Evolutionary conservation across 2,329 filamentous ascomycete species (phyloP), one percentile per base, ranked within the genome.

Genomic region (Fusarium concolor): DNA sequence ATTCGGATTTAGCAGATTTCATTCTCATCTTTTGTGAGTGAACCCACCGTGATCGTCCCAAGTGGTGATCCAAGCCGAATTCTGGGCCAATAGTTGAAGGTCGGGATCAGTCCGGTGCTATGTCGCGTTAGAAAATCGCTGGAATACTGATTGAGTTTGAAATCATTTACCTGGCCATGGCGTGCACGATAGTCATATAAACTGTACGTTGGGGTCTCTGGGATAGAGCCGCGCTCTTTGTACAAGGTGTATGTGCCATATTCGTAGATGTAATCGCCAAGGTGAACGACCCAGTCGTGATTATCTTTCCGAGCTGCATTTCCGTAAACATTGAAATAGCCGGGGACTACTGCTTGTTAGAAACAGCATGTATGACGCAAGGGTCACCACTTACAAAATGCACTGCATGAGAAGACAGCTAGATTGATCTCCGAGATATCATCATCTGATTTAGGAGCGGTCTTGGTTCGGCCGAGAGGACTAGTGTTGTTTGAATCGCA

Each of bases 241-340:
- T 14, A 22, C 0, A 56, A 20, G 11, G 18, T 41, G 15, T 51
- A 51, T 2, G 53, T 56, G 12, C 53, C 53, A 5, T 56, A 56
- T 15, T 52, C 53, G 4, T 56, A 56, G 22, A 56, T 56, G 1
- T 56, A 56, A 15, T 56, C 53, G 3, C 53, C 53, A n/a, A 56
- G 53, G 51, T 56, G 53, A 0, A 56, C 20, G 14, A 52, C 43
- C 24, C 35, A 56, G 28, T 56, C 53, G 17, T 56, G 53, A 2
- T 52, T 52, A 0, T 52, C n/a, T 4, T 56, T 56, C 4, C 45
- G n/a, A 6, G 53, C 53, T 5, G 53, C 53, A 14, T 56, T 56
- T 0, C 53, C 53, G 14, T 56, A 56, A 5, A 56, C 53, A 1
- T 52, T 56, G 10, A 56, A 56, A 11, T 52, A 52, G 1, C 53